Percentiles rank a stretch among this genome's conserved stretches.
phyloP scores from a whole-genome alignment of 2,329 filamentous ascomycete species.

The Pezicula rhizophila region DNA sequence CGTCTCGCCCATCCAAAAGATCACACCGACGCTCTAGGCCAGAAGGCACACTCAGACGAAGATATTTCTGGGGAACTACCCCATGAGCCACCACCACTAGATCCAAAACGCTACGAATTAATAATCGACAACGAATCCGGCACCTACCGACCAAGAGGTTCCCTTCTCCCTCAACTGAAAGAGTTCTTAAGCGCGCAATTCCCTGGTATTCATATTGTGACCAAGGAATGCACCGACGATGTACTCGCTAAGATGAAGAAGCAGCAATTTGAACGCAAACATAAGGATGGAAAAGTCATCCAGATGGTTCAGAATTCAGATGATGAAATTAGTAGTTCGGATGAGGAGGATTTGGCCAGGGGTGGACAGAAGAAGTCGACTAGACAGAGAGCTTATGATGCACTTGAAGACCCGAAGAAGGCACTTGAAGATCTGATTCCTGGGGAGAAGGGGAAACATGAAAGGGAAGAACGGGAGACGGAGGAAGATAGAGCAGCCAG shows the following conservation, averaged over 20 bases:
- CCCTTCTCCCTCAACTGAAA: constrained; percentile 65
- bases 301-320: constrained; percentile 50
- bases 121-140: constrained; percentile 94
- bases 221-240: constrained; percentile 74
- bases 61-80: constrained; percentile 43
- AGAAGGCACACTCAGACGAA: constrained; percentile 46
- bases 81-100: constrained; percentile 34
- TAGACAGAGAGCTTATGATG: constrained; percentile 44
- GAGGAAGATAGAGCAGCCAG: constrained; percentile 9
- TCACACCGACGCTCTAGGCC: constrained; percentile 35
- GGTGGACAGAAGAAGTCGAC: constrained; percentile 38
- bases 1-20: constrained; percentile 51
- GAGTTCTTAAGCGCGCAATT: constrained; percentile 67
- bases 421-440: constrained; percentile 18
- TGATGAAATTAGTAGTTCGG: constrained; percentile 25
- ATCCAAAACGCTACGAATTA: constrained; percentile 67
- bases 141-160: constrained; percentile 82
- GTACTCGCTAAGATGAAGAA: constrained; percentile 69
- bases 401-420: constrained; percentile 26
- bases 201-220: constrained; percentile 67
- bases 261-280: constrained; percentile 66
- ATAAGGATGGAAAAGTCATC: constrained; percentile 47
- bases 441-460: constrained; percentile 14
- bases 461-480: constrained; percentile 14
- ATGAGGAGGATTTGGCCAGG: constrained; percentile 28